Base-by-base conservation (phyloP, 768 basidiomycete genomes). In the Hygrocybe punicea region DNA sequence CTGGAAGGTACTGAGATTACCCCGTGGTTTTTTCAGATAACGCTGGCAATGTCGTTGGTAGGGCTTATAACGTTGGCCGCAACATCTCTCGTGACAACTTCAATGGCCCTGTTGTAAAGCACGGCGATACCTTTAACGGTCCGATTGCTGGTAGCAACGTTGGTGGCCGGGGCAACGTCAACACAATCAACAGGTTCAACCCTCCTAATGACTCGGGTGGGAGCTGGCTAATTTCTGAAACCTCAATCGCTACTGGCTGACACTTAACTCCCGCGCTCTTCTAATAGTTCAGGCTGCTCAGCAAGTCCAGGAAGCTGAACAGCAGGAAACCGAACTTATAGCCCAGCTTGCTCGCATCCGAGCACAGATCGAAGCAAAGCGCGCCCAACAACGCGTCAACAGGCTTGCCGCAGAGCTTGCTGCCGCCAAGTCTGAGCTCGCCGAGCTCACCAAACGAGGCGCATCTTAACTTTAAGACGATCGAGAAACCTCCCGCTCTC, bases 101-200 rank as follows among this genome's bases (percentile, higher is more conserved):
- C 47, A 3, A 14, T 29, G 47, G 6, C 47, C 17, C n/a, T 5
- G 14, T 14, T n/a, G n/a, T n/a, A n/a, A 25, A 19, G 5, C 36
- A 51, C n/a, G 57, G 57, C 13, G 57, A 58, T 37, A 58, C 8
- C 13, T 53, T 25, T 40, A n/a, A 47, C 34, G 57, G 37, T n/a
- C 50, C 57, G 7, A 53, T 58, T 9, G 13, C 19, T 17, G 51
- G 57, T 13, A 44, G 51, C 29, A 36, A 25, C 36, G 57, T 58
- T 17, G 57, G 57, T 19, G 57, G 57, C 34, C 50, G 51, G 11
- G 36, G 33, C n/a, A 53, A 58, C 33, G 14, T 23, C 13, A 58
- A 45, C 36, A 48, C 33, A 7, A 21, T 51, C 47, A 48, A 25
- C 47, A 48, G 4, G 21, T 4, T 4, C 47, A 48, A 29, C 47